Evolutionary conservation across 192 early-diverging fungal genomes (phyloP).

Genomic region (Backusella australiensis): DNA sequence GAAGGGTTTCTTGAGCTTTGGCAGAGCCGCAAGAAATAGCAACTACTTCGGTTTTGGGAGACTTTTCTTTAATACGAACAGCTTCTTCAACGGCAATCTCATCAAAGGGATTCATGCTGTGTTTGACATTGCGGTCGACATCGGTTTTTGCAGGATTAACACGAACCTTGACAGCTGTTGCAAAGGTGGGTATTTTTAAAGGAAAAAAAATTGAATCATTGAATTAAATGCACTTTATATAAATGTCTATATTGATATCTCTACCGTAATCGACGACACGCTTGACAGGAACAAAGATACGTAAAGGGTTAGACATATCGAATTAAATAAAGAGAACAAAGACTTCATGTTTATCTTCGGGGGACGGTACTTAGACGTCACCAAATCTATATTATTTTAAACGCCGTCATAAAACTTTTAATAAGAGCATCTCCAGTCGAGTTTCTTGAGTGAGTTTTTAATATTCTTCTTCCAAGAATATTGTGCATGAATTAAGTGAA

Average conservation of each 20-base stretch:
- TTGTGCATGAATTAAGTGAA: no score
- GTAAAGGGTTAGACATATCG: constrained; percentile 40
- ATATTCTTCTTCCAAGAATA: no score
- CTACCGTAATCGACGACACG: constrained; percentile 78
- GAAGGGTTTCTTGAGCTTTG: constrained; percentile 88
- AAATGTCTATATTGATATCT: neutral
- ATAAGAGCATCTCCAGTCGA: no score
- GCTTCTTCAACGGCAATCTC: constrained; percentile 98
- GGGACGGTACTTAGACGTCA: no score
- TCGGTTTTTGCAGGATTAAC: constrained; percentile 83
- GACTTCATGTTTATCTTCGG: neutral
- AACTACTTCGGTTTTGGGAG: constrained; percentile 68
- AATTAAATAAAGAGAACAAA: neutral
- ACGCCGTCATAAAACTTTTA: no score
- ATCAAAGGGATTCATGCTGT: constrained; percentile 99
- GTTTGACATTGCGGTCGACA: constrained; percentile 95
- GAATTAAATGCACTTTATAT: neutral
- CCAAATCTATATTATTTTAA: no score
- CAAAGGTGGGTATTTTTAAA: neutral
- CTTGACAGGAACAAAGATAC: constrained; percentile 86
- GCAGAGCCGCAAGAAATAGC: constrained; percentile 86
- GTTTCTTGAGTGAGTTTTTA: no score
- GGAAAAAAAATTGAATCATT: neutral
- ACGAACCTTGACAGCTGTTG: constrained; percentile 88
- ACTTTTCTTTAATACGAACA: constrained; percentile 85